A percentile compares a stretch with the other conserved stretches of the same genome.
Evolutionary conservation across 208 protist genomes (phyloP).

Genomic region (Crithidia sp.): DNA sequence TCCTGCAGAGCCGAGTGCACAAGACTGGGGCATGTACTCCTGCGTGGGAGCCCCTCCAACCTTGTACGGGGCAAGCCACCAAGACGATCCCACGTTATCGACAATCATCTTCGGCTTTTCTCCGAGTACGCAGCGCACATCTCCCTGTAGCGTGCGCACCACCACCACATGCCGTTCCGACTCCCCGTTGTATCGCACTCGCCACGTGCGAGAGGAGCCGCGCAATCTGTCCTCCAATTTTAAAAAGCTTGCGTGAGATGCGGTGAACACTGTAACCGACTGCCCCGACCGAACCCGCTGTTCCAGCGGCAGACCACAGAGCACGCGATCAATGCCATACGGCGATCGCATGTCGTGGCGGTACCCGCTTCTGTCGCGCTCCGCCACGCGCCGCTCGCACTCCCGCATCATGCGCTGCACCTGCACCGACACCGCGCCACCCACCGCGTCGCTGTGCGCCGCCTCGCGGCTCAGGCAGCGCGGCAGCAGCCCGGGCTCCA

Average conservation of each 20-base stretch:
- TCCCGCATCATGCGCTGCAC: conserved; percentile 21
- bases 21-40: neutral
- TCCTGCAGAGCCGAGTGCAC: neutral
- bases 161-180: neutral
- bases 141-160: neutral
- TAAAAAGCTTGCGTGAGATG: too few relatives aligned
- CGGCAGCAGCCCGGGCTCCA: conserved; percentile 23
- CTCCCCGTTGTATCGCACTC: neutral
- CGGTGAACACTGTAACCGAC: too few relatives aligned
- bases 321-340: neutral
- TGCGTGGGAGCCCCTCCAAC: neutral
- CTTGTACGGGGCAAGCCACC: neutral
- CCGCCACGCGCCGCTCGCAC: conserved; percentile 11
- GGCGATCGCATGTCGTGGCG: neutral
- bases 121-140: neutral
- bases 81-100: neutral
- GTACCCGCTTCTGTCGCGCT: too few relatives aligned
- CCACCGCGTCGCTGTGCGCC: conserved; percentile 5
- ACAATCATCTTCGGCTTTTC: neutral
- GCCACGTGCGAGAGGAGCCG: neutral
- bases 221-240: neutral
- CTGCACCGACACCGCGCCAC: conserved; percentile 17
- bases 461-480: conserved; percentile 17
- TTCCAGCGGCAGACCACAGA: neutral
- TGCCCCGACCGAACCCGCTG: neutral